A percentile compares a stretch with the other conserved stretches of the same genome.
These are phyloP conservation scores for Eucalyptus regnans DNA, from an alignment of 345 rosid species.

Conservation along the genomic window DNA sequence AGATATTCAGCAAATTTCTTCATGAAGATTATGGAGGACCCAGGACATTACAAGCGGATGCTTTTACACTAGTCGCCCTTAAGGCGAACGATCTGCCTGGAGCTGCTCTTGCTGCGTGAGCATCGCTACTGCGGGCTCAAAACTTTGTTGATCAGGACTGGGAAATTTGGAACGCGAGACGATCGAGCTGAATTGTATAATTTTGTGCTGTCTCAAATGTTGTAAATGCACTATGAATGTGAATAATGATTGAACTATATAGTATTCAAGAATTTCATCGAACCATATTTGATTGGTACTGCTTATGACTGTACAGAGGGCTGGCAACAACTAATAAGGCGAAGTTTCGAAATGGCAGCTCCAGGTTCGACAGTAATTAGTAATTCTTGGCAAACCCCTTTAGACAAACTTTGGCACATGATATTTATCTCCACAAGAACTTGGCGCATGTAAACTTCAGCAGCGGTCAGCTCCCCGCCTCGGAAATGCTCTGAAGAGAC, in stretches of 20 bases:
- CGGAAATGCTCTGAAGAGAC: conserved; percentile 75
- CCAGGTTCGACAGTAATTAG: not conserved
- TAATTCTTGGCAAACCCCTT: not conserved
- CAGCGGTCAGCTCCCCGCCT: conserved; percentile 36
- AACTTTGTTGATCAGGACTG: conserved; percentile 22
- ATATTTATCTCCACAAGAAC: not conserved
- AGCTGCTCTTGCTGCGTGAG: conserved; percentile 23
- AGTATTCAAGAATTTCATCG: not conserved
- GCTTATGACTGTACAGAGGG: conserved; percentile 25
- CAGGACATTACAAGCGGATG: conserved; percentile 31
- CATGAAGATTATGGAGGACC: conserved; percentile 34
- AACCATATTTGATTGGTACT: conserved; percentile 1
- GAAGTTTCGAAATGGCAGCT: not conserved
- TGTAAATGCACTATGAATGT: not conserved
- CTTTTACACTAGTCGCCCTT: conserved; percentile 20
- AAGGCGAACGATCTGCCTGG: conserved; percentile 30
- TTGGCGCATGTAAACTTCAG: not conserved
- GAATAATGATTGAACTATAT: not conserved
- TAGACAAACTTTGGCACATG: not conserved
- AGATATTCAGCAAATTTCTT: conserved; percentile 30
- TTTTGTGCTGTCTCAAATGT: not conserved
- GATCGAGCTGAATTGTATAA: not conserved
- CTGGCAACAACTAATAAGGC: conserved; percentile 6
- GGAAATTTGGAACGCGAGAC: conserved; percentile 18
- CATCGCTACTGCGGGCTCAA: conserved; percentile 32